These are phyloP conservation scores for Cercophora samala DNA, from an alignment of 495 filamentous ascomycete genomes.

Conservation along the genomic window DNA sequence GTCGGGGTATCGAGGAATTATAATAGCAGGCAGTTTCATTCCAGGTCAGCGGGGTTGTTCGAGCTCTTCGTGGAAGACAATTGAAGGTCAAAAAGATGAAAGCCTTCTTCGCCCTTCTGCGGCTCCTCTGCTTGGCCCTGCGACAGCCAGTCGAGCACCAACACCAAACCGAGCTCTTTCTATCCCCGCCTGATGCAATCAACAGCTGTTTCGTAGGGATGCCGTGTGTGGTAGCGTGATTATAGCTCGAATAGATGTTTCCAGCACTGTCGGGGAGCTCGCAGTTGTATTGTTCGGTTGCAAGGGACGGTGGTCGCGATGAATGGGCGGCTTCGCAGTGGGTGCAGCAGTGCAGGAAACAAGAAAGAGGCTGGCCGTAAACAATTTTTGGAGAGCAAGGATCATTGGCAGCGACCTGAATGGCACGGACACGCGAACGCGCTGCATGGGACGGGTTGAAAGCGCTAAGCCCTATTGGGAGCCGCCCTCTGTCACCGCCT, in stretches of 20 bases:
- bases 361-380: constrained; percentile 31
- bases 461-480: constrained; percentile 20
- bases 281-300: constrained; percentile 4
- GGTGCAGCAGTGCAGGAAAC: constrained; percentile 14
- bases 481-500: constrained; percentile 24
- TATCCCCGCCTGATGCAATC: constrained; percentile 20
- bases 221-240: constrained; percentile 18
- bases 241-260: constrained; percentile 22
- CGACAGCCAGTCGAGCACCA: constrained; percentile 10
- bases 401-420: constrained; percentile 27
- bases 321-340: constrained; percentile 11
- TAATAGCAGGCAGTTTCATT: not conserved
- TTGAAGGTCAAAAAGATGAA: not conserved
- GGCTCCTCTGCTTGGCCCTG: constrained; percentile 2
- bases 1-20: constrained; percentile 45
- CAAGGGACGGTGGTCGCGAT: constrained; percentile 11
- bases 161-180: constrained; percentile 16
- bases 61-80: not conserved
- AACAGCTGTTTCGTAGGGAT: constrained; percentile 23
- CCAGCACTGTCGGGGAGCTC: constrained; percentile 8
- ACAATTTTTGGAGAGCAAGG: constrained; percentile 39
- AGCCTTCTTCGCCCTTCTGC: not conserved
- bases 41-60: not conserved
- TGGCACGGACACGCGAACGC: constrained; percentile 26
- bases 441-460: constrained; percentile 18